These are phyloP conservation scores for Clathrus columnatus DNA, from an alignment of 768 basidiomycete species.

Conservation along the genomic window DNA sequence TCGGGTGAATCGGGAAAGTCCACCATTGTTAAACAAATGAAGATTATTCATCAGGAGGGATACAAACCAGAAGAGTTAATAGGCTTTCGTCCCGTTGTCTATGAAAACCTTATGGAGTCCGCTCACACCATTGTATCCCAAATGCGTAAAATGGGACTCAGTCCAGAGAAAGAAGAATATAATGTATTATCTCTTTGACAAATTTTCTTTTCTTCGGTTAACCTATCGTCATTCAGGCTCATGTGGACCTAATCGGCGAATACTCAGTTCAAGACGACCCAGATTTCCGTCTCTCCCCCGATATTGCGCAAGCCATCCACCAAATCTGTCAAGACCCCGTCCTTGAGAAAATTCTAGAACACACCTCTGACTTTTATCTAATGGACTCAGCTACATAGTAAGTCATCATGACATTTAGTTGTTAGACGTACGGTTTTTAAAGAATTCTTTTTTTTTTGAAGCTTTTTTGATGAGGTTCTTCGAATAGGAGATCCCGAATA, in stretches of 20 bases:
- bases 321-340: slow-evolving; percentile 57
- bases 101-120: slow-evolving; percentile 81
- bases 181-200: background rate
- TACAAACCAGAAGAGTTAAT: slow-evolving; percentile 73
- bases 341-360: slow-evolving; percentile 40
- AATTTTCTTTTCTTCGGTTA: slow-evolving; percentile 15
- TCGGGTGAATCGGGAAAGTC: slow-evolving; percentile 93
- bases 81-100: slow-evolving; percentile 69
- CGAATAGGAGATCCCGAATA: slow-evolving; percentile 79
- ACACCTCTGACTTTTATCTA: slow-evolving; percentile 73
- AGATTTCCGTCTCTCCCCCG: slow-evolving; percentile 43
- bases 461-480: slow-evolving; percentile 81
- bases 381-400: slow-evolving; percentile 94
- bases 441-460: slow-evolving; percentile 21
- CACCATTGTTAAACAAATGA: slow-evolving; percentile 98
- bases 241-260: slow-evolving; percentile 56
- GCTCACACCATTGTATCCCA: slow-evolving; percentile 80
- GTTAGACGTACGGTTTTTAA: background rate
- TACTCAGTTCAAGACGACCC: slow-evolving; percentile 41
- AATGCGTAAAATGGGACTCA: slow-evolving; percentile 78
- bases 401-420: slow-evolving; percentile 31
- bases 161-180: slow-evolving; percentile 36
- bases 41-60: slow-evolving; percentile 92
- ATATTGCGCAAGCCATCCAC: slow-evolving; percentile 60
- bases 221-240: slow-evolving; percentile 17